Evolutionary conservation across 352 stramenopile species (phyloP).

Genomic region (Peronospora belbahrii): DNA sequence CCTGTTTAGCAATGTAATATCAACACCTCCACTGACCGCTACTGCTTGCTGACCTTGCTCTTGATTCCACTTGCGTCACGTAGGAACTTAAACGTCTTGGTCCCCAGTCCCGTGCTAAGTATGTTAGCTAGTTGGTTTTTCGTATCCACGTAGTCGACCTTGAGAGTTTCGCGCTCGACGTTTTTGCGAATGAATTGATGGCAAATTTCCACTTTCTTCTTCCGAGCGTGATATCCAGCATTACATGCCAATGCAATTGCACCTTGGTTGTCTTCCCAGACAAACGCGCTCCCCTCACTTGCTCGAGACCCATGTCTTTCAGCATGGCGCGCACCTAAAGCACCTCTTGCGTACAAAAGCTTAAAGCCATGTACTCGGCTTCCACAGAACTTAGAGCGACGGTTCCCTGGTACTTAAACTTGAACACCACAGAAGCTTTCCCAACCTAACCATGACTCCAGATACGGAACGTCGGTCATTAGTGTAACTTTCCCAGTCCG

Average conservation of each 20-base stretch:
- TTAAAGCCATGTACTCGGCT: neutral
- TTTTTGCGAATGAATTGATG: slow-evolving; percentile 11
- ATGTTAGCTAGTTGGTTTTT: neutral
- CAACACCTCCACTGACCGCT: slow-evolving; percentile 10
- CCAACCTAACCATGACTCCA: neutral
- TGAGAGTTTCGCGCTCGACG: neutral
- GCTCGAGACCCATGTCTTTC: neutral
- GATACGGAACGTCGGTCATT: too few relatives aligned
- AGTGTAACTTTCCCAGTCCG: too few relatives aligned
- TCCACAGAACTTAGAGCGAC: neutral
- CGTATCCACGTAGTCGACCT: slow-evolving; percentile 5
- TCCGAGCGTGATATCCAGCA: neutral
- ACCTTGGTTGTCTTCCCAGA: neutral
- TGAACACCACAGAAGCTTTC: neutral
- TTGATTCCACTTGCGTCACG: neutral
- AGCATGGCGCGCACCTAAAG: neutral
- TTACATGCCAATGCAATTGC: neutral
- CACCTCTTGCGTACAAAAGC: neutral
- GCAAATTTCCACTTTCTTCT: slow-evolving; percentile 1
- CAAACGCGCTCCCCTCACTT: neutral
- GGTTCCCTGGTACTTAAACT: neutral
- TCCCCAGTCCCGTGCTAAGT: neutral
- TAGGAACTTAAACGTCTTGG: slow-evolving; percentile 10
- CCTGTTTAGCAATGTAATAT: too few relatives aligned
- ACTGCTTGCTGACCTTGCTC: neutral